Evolutionary conservation across 1,284 basidiomycete species (phyloP), one percentile per base, ranked within the genome.

Genomic region (Phellopilus nigrolimitatus): DNA sequence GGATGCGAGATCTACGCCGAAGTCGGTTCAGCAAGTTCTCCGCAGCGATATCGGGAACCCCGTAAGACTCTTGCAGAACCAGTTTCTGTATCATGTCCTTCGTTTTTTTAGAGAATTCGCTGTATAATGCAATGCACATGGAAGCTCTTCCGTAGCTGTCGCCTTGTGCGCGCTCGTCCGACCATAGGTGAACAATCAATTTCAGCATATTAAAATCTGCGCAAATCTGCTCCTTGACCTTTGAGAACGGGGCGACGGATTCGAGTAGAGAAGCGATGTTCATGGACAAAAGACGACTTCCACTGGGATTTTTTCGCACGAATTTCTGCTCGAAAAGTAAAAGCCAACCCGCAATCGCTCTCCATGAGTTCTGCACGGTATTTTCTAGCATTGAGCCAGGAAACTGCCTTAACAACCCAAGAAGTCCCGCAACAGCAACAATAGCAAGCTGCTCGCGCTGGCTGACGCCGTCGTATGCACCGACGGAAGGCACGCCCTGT

Each of bases 201-300:
- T 25, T 34, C 6, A 47, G 8, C 31, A 37, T 37, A 6, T 37
- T 21, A 4, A 21, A 19, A 25, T 47, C 24, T 21, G 45, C 24
- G 33, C 45, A 47, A 22, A 47, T 37, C n/a, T 25, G 34, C 6
- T 21, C 33, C 17, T 47, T 47, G n/a, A 47, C 22, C n/a, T 10
- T n/a, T 8, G n/a, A 9, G 15, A 37, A n/a, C 27, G 33, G 12
- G 17, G 33, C 7, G 7, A 6, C 45, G 12, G 8, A 10, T 8
- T 21, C 31, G 12, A 47, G 45, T 17, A 47, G 19, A 17, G 13
- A 7, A 13, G 21, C 33, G 21, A 47, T 47, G 10, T 19, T 24
- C 4, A 22, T 7, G 15, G 19, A 17, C 33, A 46, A 36, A 21
- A 9, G 6, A 4, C 10, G 15, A n/a, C 33, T 37, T 21, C 27